These are phyloP conservation scores for Populus simonii DNA, from an alignment of 345 rosid genomes.

Conservation along the genomic window DNA sequence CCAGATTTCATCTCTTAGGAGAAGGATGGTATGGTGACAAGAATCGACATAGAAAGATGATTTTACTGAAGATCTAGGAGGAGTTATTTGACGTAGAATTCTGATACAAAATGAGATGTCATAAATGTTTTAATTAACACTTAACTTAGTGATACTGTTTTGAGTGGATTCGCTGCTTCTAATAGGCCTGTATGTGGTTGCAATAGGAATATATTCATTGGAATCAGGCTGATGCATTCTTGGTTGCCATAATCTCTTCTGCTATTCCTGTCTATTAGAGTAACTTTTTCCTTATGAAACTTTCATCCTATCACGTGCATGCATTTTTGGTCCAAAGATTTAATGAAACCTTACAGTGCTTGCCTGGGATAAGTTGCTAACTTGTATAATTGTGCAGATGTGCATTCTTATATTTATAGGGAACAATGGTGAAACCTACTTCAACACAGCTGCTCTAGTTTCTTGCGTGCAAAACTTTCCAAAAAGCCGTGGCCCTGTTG, in stretches of 20 bases:
- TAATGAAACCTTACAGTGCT: background rate
- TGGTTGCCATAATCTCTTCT: background rate
- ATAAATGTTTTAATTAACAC: background rate
- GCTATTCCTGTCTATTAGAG: background rate
- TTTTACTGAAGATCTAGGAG: background rate
- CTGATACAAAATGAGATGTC: too few species aligned
- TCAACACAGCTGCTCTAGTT: constrained; percentile 87
- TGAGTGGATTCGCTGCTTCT: background rate
- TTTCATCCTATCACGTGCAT: background rate
- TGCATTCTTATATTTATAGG: constrained; percentile 87
- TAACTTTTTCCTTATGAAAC: background rate
- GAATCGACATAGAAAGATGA: background rate
- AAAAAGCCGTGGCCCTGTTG: constrained; percentile 94
- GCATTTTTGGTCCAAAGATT: background rate
- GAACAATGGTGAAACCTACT: constrained; percentile 95
- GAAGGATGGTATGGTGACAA: background rate
- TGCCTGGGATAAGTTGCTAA: constrained; percentile 17
- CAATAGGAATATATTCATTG: background rate
- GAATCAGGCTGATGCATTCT: background rate
- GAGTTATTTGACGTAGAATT: background rate
- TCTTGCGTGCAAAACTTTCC: constrained; percentile 98
- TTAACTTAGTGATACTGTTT: background rate
- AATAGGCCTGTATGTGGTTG: background rate
- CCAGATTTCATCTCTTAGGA: background rate
- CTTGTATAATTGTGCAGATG: constrained; percentile 50